Evolutionary conservation across 1,139 yeast species (phyloP), one percentile per base, ranked within the genome.

Genomic region (Debaryomycetaceae sp.): DNA sequence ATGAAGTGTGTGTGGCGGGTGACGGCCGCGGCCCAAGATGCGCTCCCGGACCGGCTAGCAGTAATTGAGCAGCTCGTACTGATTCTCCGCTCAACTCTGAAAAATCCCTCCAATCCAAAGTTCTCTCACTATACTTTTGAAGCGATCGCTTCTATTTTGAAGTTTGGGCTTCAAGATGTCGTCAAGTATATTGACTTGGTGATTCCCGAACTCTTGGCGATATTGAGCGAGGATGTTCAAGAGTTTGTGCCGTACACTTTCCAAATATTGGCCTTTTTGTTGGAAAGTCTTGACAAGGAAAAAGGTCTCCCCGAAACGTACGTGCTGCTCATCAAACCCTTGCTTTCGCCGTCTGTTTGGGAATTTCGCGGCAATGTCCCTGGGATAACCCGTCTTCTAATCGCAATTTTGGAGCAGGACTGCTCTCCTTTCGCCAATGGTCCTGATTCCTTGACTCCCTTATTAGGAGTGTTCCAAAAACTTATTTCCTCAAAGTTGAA

Each of bases 381-480:
- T 2, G 96, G 96, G 3, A 73, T 90, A 14, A 80, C 93, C 0
- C 70, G 95, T 40, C 62, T 90, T 31, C 58, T 92, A 31, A 70
- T 77, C 33, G 77, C 87, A 4, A 77, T 90, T 20, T 62, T 90
- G 25, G 61, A 62, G 26, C 77, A 70, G 29, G 86, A 85, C 32
- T 68, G 78, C 2, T 35, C 51, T 2, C 56, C 64, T 0, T 78
- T 77, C 38, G 51, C 61, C 5, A 59, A 60, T 29, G 39, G 30
- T 25, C 48, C 46, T n/a, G 63, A 58, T 26, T 46, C 62, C 19
- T 53, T 87, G 31, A 71, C 80, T 22, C 95, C 97, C 4, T 69
- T 92, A 23, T 62, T 92, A 30, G 99, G 99, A 27, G 94, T 92
- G n/a, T 92, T 85, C 63, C 98, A 92, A 58, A 86, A 87, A 49